Evolutionary conservation across 805 yeast genomes (phyloP).

Genomic region (Starmerella etchellsii): DNA sequence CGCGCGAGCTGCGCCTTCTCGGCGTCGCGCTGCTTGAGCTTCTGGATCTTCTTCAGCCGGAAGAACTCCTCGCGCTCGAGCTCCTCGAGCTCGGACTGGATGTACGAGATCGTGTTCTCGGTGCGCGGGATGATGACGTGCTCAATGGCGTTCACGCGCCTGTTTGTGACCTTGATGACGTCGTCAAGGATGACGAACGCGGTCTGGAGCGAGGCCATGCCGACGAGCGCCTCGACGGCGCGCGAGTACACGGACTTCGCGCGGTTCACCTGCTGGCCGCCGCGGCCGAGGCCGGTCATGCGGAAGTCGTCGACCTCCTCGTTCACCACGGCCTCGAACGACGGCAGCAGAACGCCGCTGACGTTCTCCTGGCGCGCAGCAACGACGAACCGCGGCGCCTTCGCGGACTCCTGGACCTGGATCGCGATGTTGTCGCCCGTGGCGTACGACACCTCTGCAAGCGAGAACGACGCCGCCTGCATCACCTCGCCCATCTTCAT

Average conservation of each 20-base stretch:
- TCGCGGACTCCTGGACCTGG: conserved; percentile 91
- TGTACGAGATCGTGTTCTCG: conserved; percentile 82
- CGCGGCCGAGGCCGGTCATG: conserved; percentile 93
- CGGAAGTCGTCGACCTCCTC: conserved; percentile 85
- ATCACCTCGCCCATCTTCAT: conserved; percentile 95
- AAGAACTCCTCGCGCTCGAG: conserved; percentile 96
- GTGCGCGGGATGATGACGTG: conserved; percentile 97
- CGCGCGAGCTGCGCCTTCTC: conserved; percentile 18
- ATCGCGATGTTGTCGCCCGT: conserved; percentile 92
- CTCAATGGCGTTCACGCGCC: conserved; percentile 97
- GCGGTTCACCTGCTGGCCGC: conserved; percentile 94
- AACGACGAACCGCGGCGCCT: conserved; percentile 74
- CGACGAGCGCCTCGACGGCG: conserved; percentile 95
- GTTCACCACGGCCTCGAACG: conserved; percentile 74
- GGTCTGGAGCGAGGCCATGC: conserved; percentile 88
- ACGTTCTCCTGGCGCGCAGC: conserved; percentile 91
- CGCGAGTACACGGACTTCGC: conserved; percentile 87
- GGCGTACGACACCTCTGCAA: conserved; percentile 95
- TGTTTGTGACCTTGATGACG: conserved; percentile 92
- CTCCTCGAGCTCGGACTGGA: conserved; percentile 93
- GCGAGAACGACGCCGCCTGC: conserved; percentile 96
- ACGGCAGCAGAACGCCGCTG: conserved; percentile 88
- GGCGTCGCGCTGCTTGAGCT: conserved; percentile 70
- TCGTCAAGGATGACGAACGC: conserved; percentile 94
- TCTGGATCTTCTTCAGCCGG: conserved; percentile 90